These are phyloP conservation scores for Camellia sinensis DNA, from an alignment of 148 eudicot species.

Conservation along the genomic window DNA sequence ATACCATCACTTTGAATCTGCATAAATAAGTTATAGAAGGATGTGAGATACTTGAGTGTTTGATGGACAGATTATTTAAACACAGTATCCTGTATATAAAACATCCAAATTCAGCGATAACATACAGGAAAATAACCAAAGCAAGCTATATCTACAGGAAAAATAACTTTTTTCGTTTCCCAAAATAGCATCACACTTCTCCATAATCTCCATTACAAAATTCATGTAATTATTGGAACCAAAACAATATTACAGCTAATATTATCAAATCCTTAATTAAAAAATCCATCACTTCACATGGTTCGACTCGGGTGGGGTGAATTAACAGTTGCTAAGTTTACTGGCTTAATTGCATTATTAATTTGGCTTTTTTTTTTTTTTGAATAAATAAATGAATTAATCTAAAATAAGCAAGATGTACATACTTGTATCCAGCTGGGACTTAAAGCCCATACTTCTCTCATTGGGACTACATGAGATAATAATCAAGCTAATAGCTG, in stretches of 20 bases:
- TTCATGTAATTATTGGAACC: background rate
- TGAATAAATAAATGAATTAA: background rate
- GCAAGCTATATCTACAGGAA: background rate
- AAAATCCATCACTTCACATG: background rate
- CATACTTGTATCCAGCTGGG: background rate
- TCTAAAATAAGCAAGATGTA: background rate
- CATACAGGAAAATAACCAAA: background rate
- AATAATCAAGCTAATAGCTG: background rate
- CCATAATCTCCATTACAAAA: background rate
- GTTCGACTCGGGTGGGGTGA: background rate
- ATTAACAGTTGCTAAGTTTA: background rate
- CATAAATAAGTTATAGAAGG: constrained; percentile 17
- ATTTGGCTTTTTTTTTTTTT: background rate
- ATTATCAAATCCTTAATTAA: background rate
- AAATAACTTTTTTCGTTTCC: background rate
- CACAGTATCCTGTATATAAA: background rate
- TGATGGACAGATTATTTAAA: background rate
- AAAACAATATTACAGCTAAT: background rate
- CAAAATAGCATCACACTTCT: background rate
- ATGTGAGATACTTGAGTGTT: background rate
- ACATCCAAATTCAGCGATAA: background rate
- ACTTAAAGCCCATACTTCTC: background rate
- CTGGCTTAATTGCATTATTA: background rate
- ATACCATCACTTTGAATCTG: constrained; percentile 48
- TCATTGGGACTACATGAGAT: background rate